These are phyloP conservation scores for Coleophoma eucalyptorum DNA, from an alignment of 2,329 filamentous ascomycete genomes.

Conservation along the genomic window DNA sequence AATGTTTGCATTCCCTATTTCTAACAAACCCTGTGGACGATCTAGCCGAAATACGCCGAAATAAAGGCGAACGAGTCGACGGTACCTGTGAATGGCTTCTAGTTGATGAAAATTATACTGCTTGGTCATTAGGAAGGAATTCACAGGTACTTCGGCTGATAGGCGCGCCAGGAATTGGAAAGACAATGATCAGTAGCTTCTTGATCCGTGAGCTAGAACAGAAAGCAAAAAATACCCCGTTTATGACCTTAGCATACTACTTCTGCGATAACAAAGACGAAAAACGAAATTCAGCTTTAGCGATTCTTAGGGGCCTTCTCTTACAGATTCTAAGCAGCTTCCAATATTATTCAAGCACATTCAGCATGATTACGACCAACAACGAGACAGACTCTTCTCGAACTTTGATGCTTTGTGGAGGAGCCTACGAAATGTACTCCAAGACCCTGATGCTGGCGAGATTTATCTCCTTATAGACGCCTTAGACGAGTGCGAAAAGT, in stretches of 20 bases:
- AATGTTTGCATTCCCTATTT: not conserved
- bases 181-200: conserved; percentile 2
- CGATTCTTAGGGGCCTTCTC: conserved; percentile 3
- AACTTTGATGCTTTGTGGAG: conserved; percentile 1
- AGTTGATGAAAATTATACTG: not conserved
- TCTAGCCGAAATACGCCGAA: not conserved
- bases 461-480: not conserved
- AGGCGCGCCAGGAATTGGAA: conserved; percentile 3
- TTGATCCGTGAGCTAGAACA: conserved; percentile 1
- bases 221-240: not conserved
- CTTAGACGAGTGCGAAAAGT: not conserved
- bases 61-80: not conserved
- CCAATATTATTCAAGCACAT: conserved; percentile 1
- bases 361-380: not conserved
- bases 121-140: conserved; percentile 19
- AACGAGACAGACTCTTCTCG: not conserved
- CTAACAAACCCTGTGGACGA: not conserved
- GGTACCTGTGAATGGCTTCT: not conserved
- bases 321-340: conserved; percentile 2
- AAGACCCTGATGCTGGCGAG: not conserved
- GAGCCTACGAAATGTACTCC: not conserved
- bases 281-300: not conserved
- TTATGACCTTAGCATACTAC: not conserved
- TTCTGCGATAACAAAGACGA: conserved; percentile 4
- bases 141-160: not conserved